phyloP scores from a whole-genome alignment of 2,329 filamentous ascomycete genomes.

The Monosporascus sp. region DNA sequence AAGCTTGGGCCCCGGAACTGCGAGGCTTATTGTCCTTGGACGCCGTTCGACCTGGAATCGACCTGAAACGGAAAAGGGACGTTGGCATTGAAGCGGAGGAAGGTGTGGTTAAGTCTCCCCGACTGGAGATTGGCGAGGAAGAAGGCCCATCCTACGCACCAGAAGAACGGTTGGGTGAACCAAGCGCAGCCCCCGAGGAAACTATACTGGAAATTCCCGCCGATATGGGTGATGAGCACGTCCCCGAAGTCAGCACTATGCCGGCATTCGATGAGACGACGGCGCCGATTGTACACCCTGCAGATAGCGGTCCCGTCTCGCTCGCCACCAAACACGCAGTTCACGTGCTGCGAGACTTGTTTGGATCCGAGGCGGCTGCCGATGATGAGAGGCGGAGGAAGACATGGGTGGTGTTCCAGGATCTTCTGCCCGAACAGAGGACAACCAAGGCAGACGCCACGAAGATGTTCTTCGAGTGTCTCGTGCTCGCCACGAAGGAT shows the following conservation, averaged over 20 bases:
- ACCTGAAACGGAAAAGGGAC: slow-evolving; percentile 90
- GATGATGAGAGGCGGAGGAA: slow-evolving; percentile 70
- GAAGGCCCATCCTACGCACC: slow-evolving; percentile 47
- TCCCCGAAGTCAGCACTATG: slow-evolving; percentile 39
- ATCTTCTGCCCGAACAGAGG: slow-evolving; percentile 74
- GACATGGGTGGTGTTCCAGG: slow-evolving; percentile 79
- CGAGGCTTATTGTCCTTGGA: slow-evolving; percentile 88
- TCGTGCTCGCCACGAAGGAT: slow-evolving; percentile 95
- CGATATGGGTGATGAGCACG: slow-evolving; percentile 42
- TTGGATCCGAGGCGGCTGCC: slow-evolving; percentile 66
- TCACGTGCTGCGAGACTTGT: slow-evolving; percentile 84
- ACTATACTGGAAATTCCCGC: slow-evolving; percentile 62
- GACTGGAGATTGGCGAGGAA: slow-evolving; percentile 63
- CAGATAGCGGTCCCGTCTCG: slow-evolving; percentile 81
- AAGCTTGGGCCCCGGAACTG: slow-evolving; percentile 86
- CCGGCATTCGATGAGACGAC: slow-evolving; percentile 76
- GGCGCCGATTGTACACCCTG: slow-evolving; percentile 69
- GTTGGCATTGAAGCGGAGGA: slow-evolving; percentile 64
- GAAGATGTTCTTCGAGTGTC: slow-evolving; percentile 98
- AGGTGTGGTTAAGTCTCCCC: slow-evolving; percentile 61
- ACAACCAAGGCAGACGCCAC: slow-evolving; percentile 88
- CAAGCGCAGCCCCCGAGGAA: slow-evolving; percentile 51
- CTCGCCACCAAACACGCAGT: slow-evolving; percentile 93
- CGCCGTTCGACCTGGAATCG: slow-evolving; percentile 67
- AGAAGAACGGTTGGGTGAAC: slow-evolving; percentile 48